Conservation (phyloP, 805 yeast genomes). For the Kuraishia borneana region DNA sequence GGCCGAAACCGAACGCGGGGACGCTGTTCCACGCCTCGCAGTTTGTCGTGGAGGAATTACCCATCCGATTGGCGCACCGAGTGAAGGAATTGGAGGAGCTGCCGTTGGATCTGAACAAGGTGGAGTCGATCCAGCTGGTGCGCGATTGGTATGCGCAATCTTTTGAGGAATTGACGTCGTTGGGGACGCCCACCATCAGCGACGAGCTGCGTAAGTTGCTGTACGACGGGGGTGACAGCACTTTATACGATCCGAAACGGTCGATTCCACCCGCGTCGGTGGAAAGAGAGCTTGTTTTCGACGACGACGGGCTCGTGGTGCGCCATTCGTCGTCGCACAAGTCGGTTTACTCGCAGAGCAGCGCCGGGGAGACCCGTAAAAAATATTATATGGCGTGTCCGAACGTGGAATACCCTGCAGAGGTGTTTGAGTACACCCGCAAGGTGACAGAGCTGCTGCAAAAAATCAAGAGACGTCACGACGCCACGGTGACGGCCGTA, state of each 20-base stretch:
- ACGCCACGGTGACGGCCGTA: conserved; percentile 85
- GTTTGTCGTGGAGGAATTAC: conserved; percentile 77
- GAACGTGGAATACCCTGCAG: conserved; percentile 58
- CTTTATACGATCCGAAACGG: conserved; percentile 4
- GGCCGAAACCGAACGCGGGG: conserved; percentile 69
- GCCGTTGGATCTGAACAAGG: conserved; percentile 61
- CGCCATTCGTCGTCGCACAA: neutral
- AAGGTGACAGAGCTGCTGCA: conserved; percentile 53
- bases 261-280: neutral
- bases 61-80: conserved; percentile 75
- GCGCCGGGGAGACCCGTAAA: conserved; percentile 21
- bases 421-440: conserved; percentile 61
- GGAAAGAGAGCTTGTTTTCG: conserved; percentile 10
- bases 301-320: conserved; percentile 36
- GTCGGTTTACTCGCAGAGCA: conserved; percentile 1
- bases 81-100: conserved; percentile 76
- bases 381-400: conserved; percentile 44
- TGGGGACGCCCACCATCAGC: conserved; percentile 46
- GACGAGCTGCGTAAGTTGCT: conserved; percentile 28
- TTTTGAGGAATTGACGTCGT: conserved; percentile 66
- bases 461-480: conserved; percentile 74
- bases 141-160: conserved; percentile 87
- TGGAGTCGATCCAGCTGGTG: conserved; percentile 69
- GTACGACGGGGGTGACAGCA: conserved; percentile 8
- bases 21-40: conserved; percentile 73